Conservation (phyloP, 495 filamentous ascomycete genomes). For the Aspergillus sclerotiicarbonarius region DNA sequence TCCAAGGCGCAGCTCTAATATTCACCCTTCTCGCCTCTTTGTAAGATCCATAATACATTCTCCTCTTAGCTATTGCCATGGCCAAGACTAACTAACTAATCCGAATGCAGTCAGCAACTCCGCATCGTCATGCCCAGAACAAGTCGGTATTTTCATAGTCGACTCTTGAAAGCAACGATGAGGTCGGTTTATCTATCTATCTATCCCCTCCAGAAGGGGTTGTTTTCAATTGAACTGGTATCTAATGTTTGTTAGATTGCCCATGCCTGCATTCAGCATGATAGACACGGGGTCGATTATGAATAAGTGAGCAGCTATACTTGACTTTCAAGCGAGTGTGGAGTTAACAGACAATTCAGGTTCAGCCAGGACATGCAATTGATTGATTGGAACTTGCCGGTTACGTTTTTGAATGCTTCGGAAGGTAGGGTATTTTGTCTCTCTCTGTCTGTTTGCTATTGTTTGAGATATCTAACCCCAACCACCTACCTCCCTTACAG, state of each 20-base stretch:
- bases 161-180: neutral
- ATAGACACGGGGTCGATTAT: neutral
- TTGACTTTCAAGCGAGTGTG: neutral
- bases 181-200: too few relatives aligned
- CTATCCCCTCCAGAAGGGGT: too few relatives aligned
- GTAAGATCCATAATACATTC: neutral
- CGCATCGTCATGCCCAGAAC: slow-evolving; percentile 1
- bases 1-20: neutral
- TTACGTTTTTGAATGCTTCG: neutral
- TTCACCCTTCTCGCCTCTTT: neutral
- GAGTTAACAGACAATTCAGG: neutral
- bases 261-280: neutral
- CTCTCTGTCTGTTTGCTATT: too few relatives aligned
- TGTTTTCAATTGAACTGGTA: too few relatives aligned
- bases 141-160: slow-evolving; percentile 3
- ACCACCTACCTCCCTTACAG: neutral
- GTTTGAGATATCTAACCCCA: neutral
- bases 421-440: neutral
- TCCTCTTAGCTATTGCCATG: neutral
- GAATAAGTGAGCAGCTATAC: neutral
- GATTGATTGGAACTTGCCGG: neutral
- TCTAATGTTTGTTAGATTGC: neutral
- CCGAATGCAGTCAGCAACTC: neutral
- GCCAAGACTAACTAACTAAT: neutral
- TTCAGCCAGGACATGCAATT: slow-evolving; percentile 1